These are phyloP conservation scores for Flaveria brownii DNA, from an alignment of 129 eudicot species.

Conservation along the genomic window DNA sequence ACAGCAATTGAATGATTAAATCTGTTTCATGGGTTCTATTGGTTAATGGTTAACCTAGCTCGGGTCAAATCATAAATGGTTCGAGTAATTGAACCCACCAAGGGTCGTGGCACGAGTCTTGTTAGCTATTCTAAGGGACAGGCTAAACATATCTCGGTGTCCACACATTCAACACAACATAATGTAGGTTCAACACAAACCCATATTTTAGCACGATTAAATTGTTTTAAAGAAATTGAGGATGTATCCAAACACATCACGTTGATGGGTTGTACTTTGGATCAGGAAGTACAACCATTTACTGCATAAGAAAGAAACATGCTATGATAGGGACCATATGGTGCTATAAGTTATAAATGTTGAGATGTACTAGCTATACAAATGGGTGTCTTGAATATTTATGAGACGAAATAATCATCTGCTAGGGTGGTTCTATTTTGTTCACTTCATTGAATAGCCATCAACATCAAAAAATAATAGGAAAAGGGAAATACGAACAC, in stretches of 20 bases:
- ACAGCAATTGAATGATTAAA: conserved; percentile 5
- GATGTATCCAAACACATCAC: not conserved
- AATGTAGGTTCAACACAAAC: too few relatives aligned
- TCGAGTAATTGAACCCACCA: not conserved
- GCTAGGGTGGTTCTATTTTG: conserved; percentile 13
- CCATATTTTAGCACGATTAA: not conserved
- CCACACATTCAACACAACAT: too few relatives aligned
- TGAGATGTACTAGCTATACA: conserved; percentile 17
- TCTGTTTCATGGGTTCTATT: conserved; percentile 12
- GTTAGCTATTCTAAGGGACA: not conserved
- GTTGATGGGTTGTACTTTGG: conserved; percentile 9
- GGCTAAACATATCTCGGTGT: too few relatives aligned
- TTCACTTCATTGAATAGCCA: conserved; percentile 20
- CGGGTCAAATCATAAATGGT: not conserved
- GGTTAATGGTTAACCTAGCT: conserved; percentile 5
- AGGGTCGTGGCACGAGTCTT: not conserved
- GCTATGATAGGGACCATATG: not conserved
- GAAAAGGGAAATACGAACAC: not conserved
- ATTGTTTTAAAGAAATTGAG: not conserved
- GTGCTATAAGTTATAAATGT: not conserved
- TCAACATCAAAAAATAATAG: conserved; percentile 1
- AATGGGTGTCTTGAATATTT: conserved; percentile 11
- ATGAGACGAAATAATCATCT: conserved; percentile 10
- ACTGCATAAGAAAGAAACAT: conserved; percentile 9
- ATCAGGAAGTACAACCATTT: conserved; percentile 16